Evolutionary conservation across 2,329 filamentous ascomycete species (phyloP).

Genomic region (Trichoderma lentiforme): DNA sequence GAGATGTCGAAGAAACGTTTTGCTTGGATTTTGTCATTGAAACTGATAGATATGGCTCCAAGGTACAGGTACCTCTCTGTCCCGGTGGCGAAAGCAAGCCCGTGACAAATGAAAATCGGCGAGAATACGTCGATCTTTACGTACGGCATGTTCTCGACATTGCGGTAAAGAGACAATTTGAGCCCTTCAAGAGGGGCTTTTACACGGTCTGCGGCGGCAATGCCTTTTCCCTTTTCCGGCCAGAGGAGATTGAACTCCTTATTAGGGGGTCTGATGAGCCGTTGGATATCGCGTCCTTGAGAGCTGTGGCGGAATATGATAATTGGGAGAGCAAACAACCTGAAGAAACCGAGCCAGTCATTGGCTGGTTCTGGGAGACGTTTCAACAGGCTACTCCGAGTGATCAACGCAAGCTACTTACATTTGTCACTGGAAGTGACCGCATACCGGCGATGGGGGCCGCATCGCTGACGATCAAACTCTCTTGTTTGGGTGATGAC

Average conservation of each 20-base stretch:
- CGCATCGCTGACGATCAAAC: constrained; percentile 71
- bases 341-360: constrained; percentile 59
- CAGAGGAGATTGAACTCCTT: constrained; percentile 87
- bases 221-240: constrained; percentile 79
- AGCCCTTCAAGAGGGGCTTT: constrained; percentile 91
- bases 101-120: constrained; percentile 80
- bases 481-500: constrained; percentile 74
- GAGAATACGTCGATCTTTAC: constrained; percentile 84
- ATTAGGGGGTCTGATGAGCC: constrained; percentile 81
- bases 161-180: constrained; percentile 76
- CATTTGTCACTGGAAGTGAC: constrained; percentile 88
- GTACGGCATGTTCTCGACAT: constrained; percentile 76
- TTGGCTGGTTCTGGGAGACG: constrained; percentile 86
- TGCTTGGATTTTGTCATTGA: constrained; percentile 78
- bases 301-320: constrained; percentile 76
- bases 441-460: constrained; percentile 86
- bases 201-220: constrained; percentile 90
- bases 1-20: constrained; percentile 77
- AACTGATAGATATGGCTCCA: constrained; percentile 71
- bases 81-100: constrained; percentile 67
- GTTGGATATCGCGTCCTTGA: constrained; percentile 72
- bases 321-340: constrained; percentile 65
- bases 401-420: constrained; percentile 74
- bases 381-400: constrained; percentile 63
- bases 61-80: constrained; percentile 66